These are phyloP conservation scores for Hyaloperonospora arabidopsidis DNA, from an alignment of 352 stramenopile species.

Conservation along the genomic window DNA sequence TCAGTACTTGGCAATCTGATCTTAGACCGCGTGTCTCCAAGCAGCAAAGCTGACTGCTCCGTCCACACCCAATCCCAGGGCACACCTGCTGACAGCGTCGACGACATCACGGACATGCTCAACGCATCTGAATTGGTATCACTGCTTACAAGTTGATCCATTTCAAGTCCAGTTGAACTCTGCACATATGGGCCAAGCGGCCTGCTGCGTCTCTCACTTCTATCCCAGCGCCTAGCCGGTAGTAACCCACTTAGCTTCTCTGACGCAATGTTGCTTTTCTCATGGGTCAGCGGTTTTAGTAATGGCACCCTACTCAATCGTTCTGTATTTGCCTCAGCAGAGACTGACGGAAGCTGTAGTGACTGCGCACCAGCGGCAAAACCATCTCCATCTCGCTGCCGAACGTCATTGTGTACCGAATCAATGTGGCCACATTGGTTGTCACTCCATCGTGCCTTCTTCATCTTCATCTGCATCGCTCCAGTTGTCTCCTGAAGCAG, in stretches of 20 bases:
- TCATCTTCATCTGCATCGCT: constrained; percentile 25
- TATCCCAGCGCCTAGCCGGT: constrained; percentile 6
- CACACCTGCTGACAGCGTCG: constrained; percentile 11
- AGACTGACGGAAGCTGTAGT: constrained; percentile 34
- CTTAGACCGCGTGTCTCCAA: constrained; percentile 25
- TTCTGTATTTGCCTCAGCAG: constrained; percentile 20
- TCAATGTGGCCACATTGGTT: constrained; percentile 3
- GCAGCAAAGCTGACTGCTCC: constrained; percentile 34
- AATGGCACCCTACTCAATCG: constrained; percentile 5
- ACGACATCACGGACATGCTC: constrained; percentile 14
- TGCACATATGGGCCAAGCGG: not conserved
- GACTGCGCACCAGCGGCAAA: too few relatives aligned
- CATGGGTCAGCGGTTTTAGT: constrained; percentile 13
- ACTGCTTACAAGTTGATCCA: constrained; percentile 2
- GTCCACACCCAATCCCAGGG: constrained; percentile 56
- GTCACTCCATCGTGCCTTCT: constrained; percentile 13
- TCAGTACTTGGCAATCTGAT: constrained; percentile 23
- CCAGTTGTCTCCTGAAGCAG: constrained; percentile 26
- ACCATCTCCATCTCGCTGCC: not conserved
- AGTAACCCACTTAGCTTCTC: constrained; percentile 5
- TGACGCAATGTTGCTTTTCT: constrained; percentile 4
- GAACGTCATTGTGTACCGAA: constrained; percentile 1
- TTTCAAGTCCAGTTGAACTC: constrained; percentile 1
- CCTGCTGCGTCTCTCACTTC: constrained; percentile 4
- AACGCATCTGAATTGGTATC: constrained; percentile 15